Conservation (phyloP, 805 yeast genomes). For the Helenozyma rhizophorensis region DNA sequence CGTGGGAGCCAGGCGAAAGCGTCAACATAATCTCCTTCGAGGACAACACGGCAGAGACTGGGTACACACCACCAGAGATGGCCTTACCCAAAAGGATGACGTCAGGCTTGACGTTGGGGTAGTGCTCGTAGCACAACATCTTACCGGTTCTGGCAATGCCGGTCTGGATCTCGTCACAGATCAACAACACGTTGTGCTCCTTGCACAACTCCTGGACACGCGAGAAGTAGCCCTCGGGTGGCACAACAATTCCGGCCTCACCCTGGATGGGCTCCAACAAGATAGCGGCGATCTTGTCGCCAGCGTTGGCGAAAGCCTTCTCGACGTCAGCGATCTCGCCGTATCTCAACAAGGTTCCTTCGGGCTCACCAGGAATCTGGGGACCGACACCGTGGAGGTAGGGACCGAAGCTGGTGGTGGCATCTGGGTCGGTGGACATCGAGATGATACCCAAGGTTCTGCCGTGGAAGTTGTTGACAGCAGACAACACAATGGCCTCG, state of each 20-base stretch:
- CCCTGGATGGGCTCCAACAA: conserved; percentile 96
- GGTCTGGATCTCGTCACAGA: conserved; percentile 96
- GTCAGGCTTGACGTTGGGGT: conserved; percentile 76
- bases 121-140: conserved; percentile 87
- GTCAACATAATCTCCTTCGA: conserved; percentile 87
- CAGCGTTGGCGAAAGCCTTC: conserved; percentile 73
- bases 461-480: conserved; percentile 92
- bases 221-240: conserved; percentile 75
- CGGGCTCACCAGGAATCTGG: conserved; percentile 66
- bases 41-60: conserved; percentile 87
- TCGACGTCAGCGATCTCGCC: conserved; percentile 86
- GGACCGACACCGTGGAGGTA: conserved; percentile 83
- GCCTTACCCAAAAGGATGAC: conserved; percentile 90
- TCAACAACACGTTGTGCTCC: conserved; percentile 79
- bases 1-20: conserved; percentile 93
- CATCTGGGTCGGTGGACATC: conserved; percentile 94
- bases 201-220: conserved; percentile 71
- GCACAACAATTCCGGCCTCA: conserved; percentile 97
- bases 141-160: conserved; percentile 98
- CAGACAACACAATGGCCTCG: conserved; percentile 85
- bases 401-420: conserved; percentile 86
- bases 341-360: conserved; percentile 62
- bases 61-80: conserved; percentile 89
- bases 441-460: conserved; percentile 93
- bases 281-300: conserved; percentile 87